Percentiles rank a stretch among this genome's conserved stretches.
phyloP scores from a whole-genome alignment of 345 rosid species.

The Cardiospermum halicacabum region DNA sequence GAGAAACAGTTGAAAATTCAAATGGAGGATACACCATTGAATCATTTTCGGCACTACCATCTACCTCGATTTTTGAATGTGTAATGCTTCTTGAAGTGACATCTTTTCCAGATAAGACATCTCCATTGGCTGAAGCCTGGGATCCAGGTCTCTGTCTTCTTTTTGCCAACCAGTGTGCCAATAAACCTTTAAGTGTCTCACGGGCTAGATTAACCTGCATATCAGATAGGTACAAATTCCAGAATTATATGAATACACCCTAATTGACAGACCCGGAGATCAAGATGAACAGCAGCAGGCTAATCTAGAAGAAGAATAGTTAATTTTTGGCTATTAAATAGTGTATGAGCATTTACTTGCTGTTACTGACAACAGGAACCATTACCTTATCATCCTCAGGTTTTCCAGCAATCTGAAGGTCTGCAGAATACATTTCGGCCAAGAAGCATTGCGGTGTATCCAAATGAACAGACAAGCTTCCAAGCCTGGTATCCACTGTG shows the following conservation, averaged over 20 bases:
- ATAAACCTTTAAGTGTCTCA: constrained; percentile 92
- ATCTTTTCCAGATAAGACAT: constrained; percentile 62
- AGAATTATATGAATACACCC: not conserved
- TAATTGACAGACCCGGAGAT: not conserved
- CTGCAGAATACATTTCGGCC: constrained; percentile 98
- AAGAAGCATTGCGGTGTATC: constrained; percentile 99
- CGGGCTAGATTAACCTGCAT: constrained; percentile 92
- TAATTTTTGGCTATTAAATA: not conserved
- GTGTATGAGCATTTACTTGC: not conserved
- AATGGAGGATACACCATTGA: constrained; percentile 87
- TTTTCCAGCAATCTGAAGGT: constrained; percentile 82
- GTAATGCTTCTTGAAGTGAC: constrained; percentile 41
- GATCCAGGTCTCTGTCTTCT: constrained; percentile 71
- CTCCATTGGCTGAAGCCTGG: constrained; percentile 71
- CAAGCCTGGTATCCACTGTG: constrained; percentile 89
- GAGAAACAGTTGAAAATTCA: constrained; percentile 69
- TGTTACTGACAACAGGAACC: not conserved
- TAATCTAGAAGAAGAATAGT: not conserved
- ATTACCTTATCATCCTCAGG: constrained; percentile 98
- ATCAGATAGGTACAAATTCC: constrained; percentile 15
- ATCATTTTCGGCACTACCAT: constrained; percentile 66
- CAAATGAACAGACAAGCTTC: constrained; percentile 91
- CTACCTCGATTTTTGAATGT: constrained; percentile 67
- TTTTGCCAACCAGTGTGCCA: constrained; percentile 84
- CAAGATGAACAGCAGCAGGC: not conserved